phyloP scores from a whole-genome alignment of 306 rosid species.

The Quercus gilva region DNA sequence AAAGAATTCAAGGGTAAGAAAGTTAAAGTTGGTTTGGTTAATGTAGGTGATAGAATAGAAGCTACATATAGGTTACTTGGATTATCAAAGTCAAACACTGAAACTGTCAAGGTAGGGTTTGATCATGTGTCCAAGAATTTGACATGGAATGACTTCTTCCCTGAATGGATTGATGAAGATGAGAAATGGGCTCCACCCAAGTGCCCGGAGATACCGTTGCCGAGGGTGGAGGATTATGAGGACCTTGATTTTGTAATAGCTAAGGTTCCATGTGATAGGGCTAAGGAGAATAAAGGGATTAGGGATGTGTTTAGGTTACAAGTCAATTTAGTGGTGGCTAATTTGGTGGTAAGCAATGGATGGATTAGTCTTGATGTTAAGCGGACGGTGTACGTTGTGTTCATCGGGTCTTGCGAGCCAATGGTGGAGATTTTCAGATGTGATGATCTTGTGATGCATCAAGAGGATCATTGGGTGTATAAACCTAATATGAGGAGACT shows the following conservation, averaged over 20 bases:
- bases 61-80: slow-evolving; percentile 9
- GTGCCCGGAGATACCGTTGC: slow-evolving; percentile 67
- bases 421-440: slow-evolving; percentile 87
- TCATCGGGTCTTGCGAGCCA: slow-evolving; percentile 71
- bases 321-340: slow-evolving; percentile 79
- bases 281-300: slow-evolving; percentile 9
- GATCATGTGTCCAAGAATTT: slow-evolving; percentile 17
- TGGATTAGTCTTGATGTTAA: slow-evolving; percentile 31
- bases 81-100: neutral
- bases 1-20: slow-evolving; percentile 10
- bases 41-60: slow-evolving; percentile 12
- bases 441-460: slow-evolving; percentile 58
- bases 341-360: slow-evolving; percentile 49
- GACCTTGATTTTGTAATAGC: slow-evolving; percentile 61
- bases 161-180: slow-evolving; percentile 69
- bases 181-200: slow-evolving; percentile 30
- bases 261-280: slow-evolving; percentile 50
- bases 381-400: slow-evolving; percentile 56
- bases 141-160: slow-evolving; percentile 60
- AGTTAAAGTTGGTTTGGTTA: slow-evolving; percentile 58
- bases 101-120: slow-evolving; percentile 27
- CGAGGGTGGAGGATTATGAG: slow-evolving; percentile 24
- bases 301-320: slow-evolving; percentile 70
- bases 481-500: slow-evolving; percentile 14
- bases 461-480: slow-evolving; percentile 50